Evolutionary conservation across 495 filamentous ascomycete species (phyloP).

Genomic region (Paragyromitra xinjiangensis): DNA sequence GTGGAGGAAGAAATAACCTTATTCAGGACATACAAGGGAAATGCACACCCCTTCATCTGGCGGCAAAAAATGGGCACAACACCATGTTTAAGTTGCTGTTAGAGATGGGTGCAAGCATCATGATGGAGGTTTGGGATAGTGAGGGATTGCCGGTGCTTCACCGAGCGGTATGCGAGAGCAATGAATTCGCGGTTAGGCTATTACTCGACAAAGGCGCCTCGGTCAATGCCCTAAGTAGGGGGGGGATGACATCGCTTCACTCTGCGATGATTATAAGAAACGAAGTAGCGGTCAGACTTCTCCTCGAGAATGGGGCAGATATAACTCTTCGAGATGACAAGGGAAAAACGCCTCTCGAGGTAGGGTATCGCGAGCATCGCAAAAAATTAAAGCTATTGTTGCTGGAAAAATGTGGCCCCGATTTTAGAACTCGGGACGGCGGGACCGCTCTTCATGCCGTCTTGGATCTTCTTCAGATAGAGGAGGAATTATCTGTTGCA

Average conservation of each 20-base stretch:
- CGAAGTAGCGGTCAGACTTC: background rate
- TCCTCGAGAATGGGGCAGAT: background rate
- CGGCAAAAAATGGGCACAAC: background rate
- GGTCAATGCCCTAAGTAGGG: background rate
- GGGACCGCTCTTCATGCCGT: background rate
- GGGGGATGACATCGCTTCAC: slow-evolving; percentile 8
- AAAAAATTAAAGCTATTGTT: background rate
- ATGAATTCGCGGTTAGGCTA: slow-evolving; percentile 62
- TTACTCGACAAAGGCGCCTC: slow-evolving; percentile 58
- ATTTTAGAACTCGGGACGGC: background rate
- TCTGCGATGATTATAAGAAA: background rate
- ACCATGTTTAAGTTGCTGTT: slow-evolving; percentile 12
- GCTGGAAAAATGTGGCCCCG: background rate
- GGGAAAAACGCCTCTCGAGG: background rate
- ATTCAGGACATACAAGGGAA: background rate
- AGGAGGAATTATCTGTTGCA: background rate
- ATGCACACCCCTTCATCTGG: slow-evolving; percentile 1
- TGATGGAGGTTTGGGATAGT: background rate
- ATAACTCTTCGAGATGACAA: background rate
- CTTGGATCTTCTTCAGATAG: background rate
- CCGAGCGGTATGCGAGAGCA: slow-evolving; percentile 63
- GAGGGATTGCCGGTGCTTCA: slow-evolving; percentile 59
- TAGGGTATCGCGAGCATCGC: too few relatives aligned
- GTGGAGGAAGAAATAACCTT: background rate
- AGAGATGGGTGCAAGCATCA: slow-evolving; percentile 4